phyloP scores from a whole-genome alignment of 495 filamentous ascomycete genomes.

The Sporormia fimetaria region DNA sequence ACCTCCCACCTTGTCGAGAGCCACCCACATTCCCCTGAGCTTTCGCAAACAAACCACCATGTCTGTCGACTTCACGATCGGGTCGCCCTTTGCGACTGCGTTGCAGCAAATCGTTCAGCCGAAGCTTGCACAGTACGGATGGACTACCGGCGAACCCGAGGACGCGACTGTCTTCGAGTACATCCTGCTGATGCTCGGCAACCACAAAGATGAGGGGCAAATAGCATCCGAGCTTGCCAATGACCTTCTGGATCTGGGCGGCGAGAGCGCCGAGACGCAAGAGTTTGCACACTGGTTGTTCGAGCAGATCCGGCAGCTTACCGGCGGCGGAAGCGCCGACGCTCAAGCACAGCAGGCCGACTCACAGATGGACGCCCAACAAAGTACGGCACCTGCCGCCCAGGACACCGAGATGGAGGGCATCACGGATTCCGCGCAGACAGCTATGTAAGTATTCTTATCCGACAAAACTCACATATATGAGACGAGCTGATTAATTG shows the following conservation, averaged over 20 bases:
- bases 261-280: constrained; percentile 69
- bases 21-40: background rate
- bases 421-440: constrained; percentile 35
- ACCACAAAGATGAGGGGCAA: constrained; percentile 81
- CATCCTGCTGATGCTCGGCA: constrained; percentile 90
- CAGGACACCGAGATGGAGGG: constrained; percentile 65
- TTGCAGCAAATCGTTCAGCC: constrained; percentile 70
- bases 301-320: constrained; percentile 60
- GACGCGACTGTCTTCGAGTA: constrained; percentile 86
- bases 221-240: constrained; percentile 81
- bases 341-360: constrained; percentile 1
- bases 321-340: constrained; percentile 30
- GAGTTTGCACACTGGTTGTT: constrained; percentile 90
- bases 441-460: constrained; percentile 63
- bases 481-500: no score
- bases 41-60: constrained; percentile 36
- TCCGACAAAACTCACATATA: no score
- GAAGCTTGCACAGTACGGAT: constrained; percentile 92
- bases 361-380: constrained; percentile 10
- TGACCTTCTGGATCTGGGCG: constrained; percentile 71
- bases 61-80: constrained; percentile 60
- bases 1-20: background rate
- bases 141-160: constrained; percentile 68
- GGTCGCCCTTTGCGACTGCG: constrained; percentile 69
- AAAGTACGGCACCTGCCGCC: constrained; percentile 6